Evolutionary conservation across 495 filamentous ascomycete species (phyloP), one percentile per base, ranked within the genome.

Genomic region (Xylaria flabelliformis): DNA sequence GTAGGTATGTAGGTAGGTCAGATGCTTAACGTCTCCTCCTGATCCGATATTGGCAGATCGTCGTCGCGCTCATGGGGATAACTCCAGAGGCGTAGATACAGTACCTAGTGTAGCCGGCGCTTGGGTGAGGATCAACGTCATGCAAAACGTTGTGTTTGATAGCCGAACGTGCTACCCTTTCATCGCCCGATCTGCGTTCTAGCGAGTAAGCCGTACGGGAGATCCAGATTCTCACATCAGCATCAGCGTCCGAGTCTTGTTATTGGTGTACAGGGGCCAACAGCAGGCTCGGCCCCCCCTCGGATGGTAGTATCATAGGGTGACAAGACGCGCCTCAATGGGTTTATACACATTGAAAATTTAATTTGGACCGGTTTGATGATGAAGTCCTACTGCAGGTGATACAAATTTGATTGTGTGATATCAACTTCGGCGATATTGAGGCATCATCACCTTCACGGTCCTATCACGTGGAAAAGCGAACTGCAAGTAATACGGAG

Each of bases 391-490:
- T 70, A 64, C 55, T 70, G 61, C 61, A 62, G 42, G 68, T 53
- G 56, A 62, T 36, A 64, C 58, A 21, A 41, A 71, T 55, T 69
- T 69, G 26, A 64, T 55, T 50, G 68, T 71, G 69, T 71, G 69
- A 71, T 71, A 71, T 48, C 53, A 46, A 67, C 21, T 42, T 36
- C 42, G 44, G 34, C 68, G 42, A 42, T 41, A 70, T 64, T 70
- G 46, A 64, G 46, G 55, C 13, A 61, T 61, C 50, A 7, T 24
- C 51, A 32, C 24, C 24, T 21, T n/a, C 19, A 36, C 2, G 17
- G n/a, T 56, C 69, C 69, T 71, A 71, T 71, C 69, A 71, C 59
- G 59, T 64, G 69, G 69, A 36, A 71, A 64, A 15, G 46, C 24
- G 69, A 55, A 64, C 69, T 64, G 69, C 69, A 55, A 64, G 59